phyloP scores from a whole-genome alignment of 78 protist genomes.

The slime mould (Dictyostelium discoideum) region DNA sequence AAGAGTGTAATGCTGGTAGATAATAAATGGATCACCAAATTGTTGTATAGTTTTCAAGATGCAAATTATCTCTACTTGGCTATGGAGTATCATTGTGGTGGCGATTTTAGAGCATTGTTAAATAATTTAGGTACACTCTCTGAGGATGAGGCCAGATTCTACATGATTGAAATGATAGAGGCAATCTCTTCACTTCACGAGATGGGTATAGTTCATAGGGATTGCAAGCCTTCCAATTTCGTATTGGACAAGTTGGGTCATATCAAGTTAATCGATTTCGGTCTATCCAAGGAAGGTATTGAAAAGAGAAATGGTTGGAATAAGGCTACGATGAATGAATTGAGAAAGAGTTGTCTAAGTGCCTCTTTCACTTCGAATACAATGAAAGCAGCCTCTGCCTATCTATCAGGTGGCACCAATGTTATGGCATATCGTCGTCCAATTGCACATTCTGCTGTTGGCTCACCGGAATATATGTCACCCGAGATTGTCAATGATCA shows the following conservation, averaged over 20 bases:
- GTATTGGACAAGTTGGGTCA: slow-evolving; percentile 86
- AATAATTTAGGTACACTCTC: slow-evolving; percentile 48
- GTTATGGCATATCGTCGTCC: slow-evolving; percentile 44
- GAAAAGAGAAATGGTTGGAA: slow-evolving; percentile 49
- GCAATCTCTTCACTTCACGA: slow-evolving; percentile 92
- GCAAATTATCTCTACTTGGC: slow-evolving; percentile 80
- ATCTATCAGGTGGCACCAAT: not conserved
- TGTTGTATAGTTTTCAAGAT: slow-evolving; percentile 89
- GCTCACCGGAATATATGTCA: slow-evolving; percentile 94
- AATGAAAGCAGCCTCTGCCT: not conserved
- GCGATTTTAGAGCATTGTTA: slow-evolving; percentile 85
- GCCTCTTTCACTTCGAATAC: not conserved
- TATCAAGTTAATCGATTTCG: slow-evolving; percentile 92
- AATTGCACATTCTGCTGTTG: slow-evolving; percentile 84
- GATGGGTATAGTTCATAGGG: slow-evolving; percentile 91
- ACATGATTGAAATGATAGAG: slow-evolving; percentile 90
- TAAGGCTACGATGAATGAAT: slow-evolving; percentile 38
- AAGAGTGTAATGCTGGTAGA: slow-evolving; percentile 59
- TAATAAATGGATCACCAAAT: slow-evolving; percentile 81
- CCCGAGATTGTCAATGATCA: slow-evolving; percentile 91
- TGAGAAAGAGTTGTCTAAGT: slow-evolving; percentile 39
- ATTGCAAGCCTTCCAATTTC: slow-evolving; percentile 94
- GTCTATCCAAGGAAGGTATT: slow-evolving; percentile 86
- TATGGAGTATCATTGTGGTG: slow-evolving; percentile 91
- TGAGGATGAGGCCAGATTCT: slow-evolving; percentile 88